Conservation (phyloP, 108 stramenopile species). For the Parietichytrium sp. region DNA sequence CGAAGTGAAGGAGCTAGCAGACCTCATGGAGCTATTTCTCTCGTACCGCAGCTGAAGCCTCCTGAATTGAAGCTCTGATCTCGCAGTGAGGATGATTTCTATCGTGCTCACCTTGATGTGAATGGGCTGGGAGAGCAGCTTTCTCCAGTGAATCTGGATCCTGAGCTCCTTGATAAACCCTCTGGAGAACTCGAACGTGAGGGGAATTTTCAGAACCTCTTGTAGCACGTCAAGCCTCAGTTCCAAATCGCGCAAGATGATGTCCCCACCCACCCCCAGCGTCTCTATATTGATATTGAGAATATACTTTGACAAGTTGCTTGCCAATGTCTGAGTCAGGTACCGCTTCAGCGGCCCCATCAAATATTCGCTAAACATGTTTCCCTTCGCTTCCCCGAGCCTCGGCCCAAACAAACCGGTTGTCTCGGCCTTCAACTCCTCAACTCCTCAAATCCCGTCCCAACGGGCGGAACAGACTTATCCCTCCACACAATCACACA, state of each 20-base stretch:
- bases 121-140: conserved; percentile 52
- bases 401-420: not conserved
- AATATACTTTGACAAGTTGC: conserved; percentile 52
- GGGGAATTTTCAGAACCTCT: conserved; percentile 51
- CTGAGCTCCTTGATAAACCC: conserved; percentile 54
- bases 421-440: not conserved
- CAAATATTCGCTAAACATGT: conserved; percentile 45
- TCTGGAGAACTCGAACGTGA: conserved; percentile 53
- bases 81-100: conserved; percentile 51
- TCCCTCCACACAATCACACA: no score
- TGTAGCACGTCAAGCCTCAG: conserved; percentile 48
- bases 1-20: not conserved
- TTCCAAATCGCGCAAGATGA: conserved; percentile 50
- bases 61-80: conserved; percentile 35
- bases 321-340: conserved; percentile 43
- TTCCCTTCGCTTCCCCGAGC: conserved; percentile 8
- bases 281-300: conserved; percentile 53
- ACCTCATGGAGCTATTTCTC: conserved; percentile 36
- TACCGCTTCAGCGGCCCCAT: conserved; percentile 52
- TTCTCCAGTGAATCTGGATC: conserved; percentile 54
- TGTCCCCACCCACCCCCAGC: conserved; percentile 48
- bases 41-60: conserved; percentile 36
- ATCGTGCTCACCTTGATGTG: conserved; percentile 51
- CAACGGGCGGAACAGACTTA: no score
- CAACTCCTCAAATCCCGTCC: no score